Evolutionary conservation across 1,284 basidiomycete species (phyloP).

Genomic region (Cystobasidium slooffiae): DNA sequence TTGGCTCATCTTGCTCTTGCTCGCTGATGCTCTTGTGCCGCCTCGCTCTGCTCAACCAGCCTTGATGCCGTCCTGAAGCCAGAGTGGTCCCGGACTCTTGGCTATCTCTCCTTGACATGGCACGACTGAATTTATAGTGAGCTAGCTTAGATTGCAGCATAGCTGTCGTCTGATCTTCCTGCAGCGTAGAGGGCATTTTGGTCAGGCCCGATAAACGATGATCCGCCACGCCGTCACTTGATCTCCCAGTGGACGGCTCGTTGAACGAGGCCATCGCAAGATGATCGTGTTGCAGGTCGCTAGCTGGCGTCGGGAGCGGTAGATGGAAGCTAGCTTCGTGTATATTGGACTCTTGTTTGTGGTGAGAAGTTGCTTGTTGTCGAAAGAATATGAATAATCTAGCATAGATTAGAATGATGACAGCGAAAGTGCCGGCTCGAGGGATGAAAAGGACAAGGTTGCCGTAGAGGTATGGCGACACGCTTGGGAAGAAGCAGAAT

Average conservation of each 20-base stretch:
- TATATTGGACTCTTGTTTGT: conserved; percentile 16
- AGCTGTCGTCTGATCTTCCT: background rate
- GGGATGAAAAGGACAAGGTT: conserved; percentile 45
- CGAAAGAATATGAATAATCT: conserved; percentile 43
- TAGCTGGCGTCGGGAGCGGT: background rate
- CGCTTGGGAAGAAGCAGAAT: conserved; percentile 36
- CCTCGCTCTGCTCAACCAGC: background rate
- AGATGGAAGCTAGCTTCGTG: conserved; percentile 2
- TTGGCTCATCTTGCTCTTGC: no score
- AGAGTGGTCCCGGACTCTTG: background rate
- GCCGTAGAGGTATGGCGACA: conserved; percentile 25
- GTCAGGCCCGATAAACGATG: background rate
- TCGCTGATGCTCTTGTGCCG: background rate
- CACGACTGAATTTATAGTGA: background rate
- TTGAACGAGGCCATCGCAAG: background rate
- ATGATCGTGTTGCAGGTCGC: background rate
- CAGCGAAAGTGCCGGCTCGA: conserved; percentile 27
- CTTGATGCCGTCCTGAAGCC: background rate
- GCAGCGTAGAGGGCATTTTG: background rate
- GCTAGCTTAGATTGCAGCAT: conserved; percentile 3
- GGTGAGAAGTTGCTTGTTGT: conserved; percentile 5
- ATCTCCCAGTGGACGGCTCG: background rate
- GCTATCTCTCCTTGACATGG: conserved; percentile 7
- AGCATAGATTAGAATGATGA: conserved; percentile 42
- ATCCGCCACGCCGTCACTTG: background rate